Evolutionary conservation across 805 yeast genomes (phyloP), one percentile per base, ranked within the genome.

Genomic region (Yarrowia sp.): DNA sequence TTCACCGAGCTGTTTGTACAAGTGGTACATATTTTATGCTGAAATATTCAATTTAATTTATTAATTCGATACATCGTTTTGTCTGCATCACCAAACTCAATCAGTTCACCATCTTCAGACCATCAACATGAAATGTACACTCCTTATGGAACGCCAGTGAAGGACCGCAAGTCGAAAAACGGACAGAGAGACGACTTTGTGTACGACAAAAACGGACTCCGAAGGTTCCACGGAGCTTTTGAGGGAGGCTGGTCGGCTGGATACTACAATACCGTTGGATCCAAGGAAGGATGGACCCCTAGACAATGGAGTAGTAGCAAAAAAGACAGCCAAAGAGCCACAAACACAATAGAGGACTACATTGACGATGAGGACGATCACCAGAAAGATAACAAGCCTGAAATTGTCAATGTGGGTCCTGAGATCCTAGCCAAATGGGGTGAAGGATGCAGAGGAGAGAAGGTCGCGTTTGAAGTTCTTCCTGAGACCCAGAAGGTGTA

Each of bases 181-280:
- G 41, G 40, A 5, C 64, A 26, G 8, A 11, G 65, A 45, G 19
- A 43, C 50, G 65, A 59, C 65, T 45, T 43, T 59, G 65, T 35
- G 52, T 59, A 59, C 52, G 65, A 71, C 7, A 59, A 59, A 45
- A 22, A 59, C 16, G 65, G 65, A 2, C 65, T 59, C 41, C 16
- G 65, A 22, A 41, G 74, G 40, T 65, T 77, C 58, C 79, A 77
- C 56, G 79, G 79, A 8, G 79, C 79, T 9, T 76, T 77, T 68
- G 77, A 79, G 5, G 79, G 79, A 14, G 79, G 79, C n/a, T 76
- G 73, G 66, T 73, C 76, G 7, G 79, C 79, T 5, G 79, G 79
- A 5, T 77, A 76, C 63, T 73, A 70, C 73, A 76, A 77, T 48
- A 70, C 78, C 8, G 79, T 77, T 3, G 80, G 79, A 7, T 75